A percentile compares a stretch with the other conserved stretches of the same genome.
Conservation (phyloP, 2,329 filamentous ascomycete species). For the Talaromyces sp. region DNA sequence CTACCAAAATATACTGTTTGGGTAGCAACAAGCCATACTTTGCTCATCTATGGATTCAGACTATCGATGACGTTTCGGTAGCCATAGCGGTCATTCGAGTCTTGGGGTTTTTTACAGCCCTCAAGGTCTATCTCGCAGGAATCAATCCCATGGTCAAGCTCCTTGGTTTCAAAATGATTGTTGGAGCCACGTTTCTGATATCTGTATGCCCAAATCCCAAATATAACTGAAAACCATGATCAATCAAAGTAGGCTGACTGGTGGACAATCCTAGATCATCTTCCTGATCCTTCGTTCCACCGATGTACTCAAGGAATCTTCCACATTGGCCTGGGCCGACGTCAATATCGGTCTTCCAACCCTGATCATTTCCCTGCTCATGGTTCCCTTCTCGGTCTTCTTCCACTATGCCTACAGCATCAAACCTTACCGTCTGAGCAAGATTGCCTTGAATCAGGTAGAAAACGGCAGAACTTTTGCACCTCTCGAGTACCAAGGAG, state of each 20-base stretch:
- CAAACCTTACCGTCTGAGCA: constrained; percentile 25
- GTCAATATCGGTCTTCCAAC: constrained; percentile 33
- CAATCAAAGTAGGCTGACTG: not conserved
- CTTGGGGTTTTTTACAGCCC: constrained; percentile 29
- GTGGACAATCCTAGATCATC: constrained; percentile 25
- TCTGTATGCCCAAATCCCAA: constrained; percentile 24
- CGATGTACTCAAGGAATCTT: constrained; percentile 25
- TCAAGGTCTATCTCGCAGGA: constrained; percentile 29
- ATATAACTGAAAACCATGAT: constrained; percentile 4
- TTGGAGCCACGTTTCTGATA: constrained; percentile 33
- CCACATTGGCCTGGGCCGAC: constrained; percentile 32
- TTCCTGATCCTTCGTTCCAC: constrained; percentile 32
- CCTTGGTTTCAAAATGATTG: constrained; percentile 37
- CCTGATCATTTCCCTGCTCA: constrained; percentile 33
- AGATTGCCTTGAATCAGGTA: not conserved
- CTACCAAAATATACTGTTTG: constrained; percentile 31
- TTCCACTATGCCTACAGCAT: constrained; percentile 33
- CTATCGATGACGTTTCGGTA: constrained; percentile 6
- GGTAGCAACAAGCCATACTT: constrained; percentile 34
- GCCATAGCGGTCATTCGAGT: constrained; percentile 17
- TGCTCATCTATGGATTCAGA: constrained; percentile 37
- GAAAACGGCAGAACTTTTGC: not conserved
- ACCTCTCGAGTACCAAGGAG: not conserved
- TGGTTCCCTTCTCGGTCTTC: constrained; percentile 34
- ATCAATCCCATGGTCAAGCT: constrained; percentile 36